Evolutionary conservation across 2,329 filamentous ascomycete species (phyloP).

Genomic region (Beauveria pseudobassiana): DNA sequence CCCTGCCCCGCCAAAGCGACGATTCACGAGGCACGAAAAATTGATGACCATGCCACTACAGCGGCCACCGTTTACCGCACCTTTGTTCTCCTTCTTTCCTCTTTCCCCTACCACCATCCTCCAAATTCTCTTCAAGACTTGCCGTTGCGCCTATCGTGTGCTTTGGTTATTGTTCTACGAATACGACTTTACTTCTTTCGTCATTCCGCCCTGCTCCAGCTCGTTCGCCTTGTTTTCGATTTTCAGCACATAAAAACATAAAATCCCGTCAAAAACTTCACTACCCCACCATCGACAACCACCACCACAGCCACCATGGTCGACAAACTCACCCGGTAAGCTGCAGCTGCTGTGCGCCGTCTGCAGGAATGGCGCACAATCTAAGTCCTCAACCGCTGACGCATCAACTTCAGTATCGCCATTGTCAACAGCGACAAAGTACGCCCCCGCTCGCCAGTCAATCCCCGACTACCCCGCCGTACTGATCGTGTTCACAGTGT

Average conservation of each 20-base stretch:
- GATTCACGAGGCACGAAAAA: conserved; percentile 33
- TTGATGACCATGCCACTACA: conserved; percentile 28
- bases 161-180: conserved; percentile 13
- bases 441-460: conserved; percentile 23
- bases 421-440: conserved; percentile 99
- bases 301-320: conserved; percentile 50
- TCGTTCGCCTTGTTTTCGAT: neutral
- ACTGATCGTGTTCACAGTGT: conserved; percentile 24
- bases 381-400: neutral
- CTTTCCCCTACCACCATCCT: conserved; percentile 1
- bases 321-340: conserved; percentile 91
- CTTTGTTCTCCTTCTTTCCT: conserved; percentile 11
- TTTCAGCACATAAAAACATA: conserved; percentile 1
- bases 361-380: neutral
- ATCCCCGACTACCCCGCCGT: conserved; percentile 16
- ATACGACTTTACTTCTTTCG: neutral
- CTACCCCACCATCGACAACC: conserved; percentile 13
- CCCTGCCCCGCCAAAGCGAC: conserved; percentile 28
- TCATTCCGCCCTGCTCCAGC: neutral
- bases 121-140: conserved; percentile 12
- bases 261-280: conserved; percentile 14
- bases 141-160: conserved; percentile 16
- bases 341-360: conserved; percentile 9
- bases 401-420: conserved; percentile 63
- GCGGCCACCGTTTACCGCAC: conserved; percentile 16